Evolutionary conservation across 2,329 filamentous ascomycete species (phyloP), one percentile per base, ranked within the genome.

Genomic region (Ophiostoma ulmi): DNA sequence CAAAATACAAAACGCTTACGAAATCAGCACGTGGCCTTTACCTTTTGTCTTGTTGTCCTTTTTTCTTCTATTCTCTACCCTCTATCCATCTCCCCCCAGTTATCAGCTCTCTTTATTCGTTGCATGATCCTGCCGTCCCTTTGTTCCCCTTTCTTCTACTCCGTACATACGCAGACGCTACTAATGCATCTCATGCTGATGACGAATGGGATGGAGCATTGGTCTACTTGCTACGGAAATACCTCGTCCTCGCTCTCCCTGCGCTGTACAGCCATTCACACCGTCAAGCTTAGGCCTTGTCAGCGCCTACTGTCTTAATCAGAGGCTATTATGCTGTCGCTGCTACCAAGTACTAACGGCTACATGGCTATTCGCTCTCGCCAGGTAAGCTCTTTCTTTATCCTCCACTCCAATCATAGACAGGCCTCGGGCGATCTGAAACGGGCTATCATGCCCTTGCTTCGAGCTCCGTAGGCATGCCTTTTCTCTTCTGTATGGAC

Each of bases 121-220:
- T 55, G 48, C 48, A 35, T 17, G 55, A 14, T 7, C 52, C 20
- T 55, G 52, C 7, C 52, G 52, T 55, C 52, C 22, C 11, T 26
- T 35, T 63, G 26, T 63, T 17, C 52, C 26, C 58, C 58, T 63
- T 63, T 63, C 58, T 63, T 63, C 22, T 63, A 63, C 58, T 48
- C 44, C 5, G 5, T 20, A 31, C 58, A 35, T 14, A 35, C 58
- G 58, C n/a, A 58, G n/a, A 8, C 11, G 22, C 31, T 55, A 58
- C 55, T 35, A 61, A 61, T 61, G 55, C 55, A 58, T 26, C 26
- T 61, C 55, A 63, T 63, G 58, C 58, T n/a, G 58, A 63, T 63
- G 58, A 63, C 58, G 58, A 63, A 63, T 63, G 58, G 58, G 58
- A 63, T 63, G 58, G 58, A 35, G 58, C 58, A 35, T 35, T 61